Base-by-base conservation (phyloP, 2,329 filamentous ascomycete species). In the Sclerotinia glacialis region DNA sequence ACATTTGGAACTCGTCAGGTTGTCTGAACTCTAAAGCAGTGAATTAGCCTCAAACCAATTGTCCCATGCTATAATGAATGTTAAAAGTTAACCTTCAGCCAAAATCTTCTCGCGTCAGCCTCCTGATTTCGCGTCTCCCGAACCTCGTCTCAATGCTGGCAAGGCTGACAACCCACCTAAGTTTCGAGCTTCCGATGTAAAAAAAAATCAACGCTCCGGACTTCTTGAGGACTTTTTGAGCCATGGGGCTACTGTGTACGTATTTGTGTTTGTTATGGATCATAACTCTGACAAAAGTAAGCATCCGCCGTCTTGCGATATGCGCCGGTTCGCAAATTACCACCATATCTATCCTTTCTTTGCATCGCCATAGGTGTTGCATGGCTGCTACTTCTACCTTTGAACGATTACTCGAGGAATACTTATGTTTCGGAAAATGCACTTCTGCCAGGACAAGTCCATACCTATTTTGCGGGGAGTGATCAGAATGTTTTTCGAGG, bases 401-500 rank as follows among this genome's bases (percentile, higher is more conserved):
- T 98, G 64, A 86, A 98, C 78, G 86, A 93, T 71, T 97, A 98
- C 80, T 97, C 93, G 61, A 88, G 95, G 71, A 85, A 86, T 68
- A 99, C 94, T 0, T 99, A 99, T 78, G 95, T 99, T 67, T 98
- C 94, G 53, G 95, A 99, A 78, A 99, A 99, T 77, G 95, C 95
- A 14, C 86, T 99, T 44, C 82, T 99, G 18, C 95, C 95, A 0
- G 95, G 93, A 2, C 95, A 99, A 78, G 95, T 98, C 11, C 94
- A 98, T 79, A 97, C 95, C 1, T 99, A 99, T 79, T 99, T 99
- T 76, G 89, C 91, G 8, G 95, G 95, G 23, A 97, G 92, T 78
- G 95, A 99, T 77, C 93, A 98, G 80, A 91, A 97, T 78, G 86
- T 98, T 71, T 93, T 98, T 75, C 86, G 93, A 56, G 95, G 92